Base-by-base conservation (phyloP, 23 red algal species). In the Gracilaria caudata region DNA sequence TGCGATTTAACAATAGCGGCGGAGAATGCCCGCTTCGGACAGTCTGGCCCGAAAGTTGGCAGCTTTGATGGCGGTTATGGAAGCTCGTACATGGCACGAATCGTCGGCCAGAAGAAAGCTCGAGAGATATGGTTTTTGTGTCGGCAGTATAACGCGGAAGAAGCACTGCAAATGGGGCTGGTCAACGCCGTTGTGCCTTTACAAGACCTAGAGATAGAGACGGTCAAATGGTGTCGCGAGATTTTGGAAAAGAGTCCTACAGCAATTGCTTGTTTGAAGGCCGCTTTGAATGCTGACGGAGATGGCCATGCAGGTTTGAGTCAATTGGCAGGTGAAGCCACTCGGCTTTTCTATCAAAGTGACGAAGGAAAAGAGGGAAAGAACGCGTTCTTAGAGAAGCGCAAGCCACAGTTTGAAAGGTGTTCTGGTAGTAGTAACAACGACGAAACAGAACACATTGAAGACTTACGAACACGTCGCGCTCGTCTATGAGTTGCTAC, bases 331-430 rank as follows among this genome's bases (percentile, higher is more conserved):
- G 89, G 86, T 40, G 91, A 93, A 60, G 90, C 91, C 32, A 94
- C 94, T 39, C 79, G 88, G 11, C 53, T 94, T 43, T 93, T 97
- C 68, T 98, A 94, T 73, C 79, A 75, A 76, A 86, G 51, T 36
- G 84, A 95, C 33, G 96, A 98, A 35, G 91, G 88, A 33, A 90
- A 98, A 57, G 96, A 98, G 73, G 96, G 96, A 36, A 86, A 81
- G 73, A 95, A 94, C 53, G 96, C 96, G 13, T 98, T 98, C 79
- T 55, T 98, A 20, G 96, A 98, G 41, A 93, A 94, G 74, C 71
- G 96, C 33, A 84, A 81, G 65, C 89, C 96, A 4, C 80, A 82
- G 25, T 98, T 93, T 58, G 90, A 16, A 49, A 35, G 4, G 68
- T 87, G 46, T 77, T 29, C 57, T 12, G 57, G 10, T 17, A 29